Percentiles rank a stretch among this genome's conserved stretches.
phyloP scores from a whole-genome alignment of 768 basidiomycete species.

The Suillus decipiens region DNA sequence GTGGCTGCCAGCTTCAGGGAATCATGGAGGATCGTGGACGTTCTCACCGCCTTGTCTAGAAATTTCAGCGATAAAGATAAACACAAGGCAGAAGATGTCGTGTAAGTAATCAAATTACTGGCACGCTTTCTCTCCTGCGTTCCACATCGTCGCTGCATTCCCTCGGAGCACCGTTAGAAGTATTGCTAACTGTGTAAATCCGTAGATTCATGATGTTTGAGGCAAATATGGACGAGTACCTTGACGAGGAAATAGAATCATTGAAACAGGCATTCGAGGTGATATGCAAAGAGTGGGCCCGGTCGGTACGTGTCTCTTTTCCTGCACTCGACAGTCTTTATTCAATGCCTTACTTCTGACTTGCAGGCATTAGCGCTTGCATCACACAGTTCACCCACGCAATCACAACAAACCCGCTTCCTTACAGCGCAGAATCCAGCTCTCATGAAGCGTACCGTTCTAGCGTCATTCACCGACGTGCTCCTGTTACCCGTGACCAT shows the following conservation, averaged over 20 bases:
- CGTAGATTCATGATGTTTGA: conserved; percentile 93
- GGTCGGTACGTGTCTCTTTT: conserved; percentile 47
- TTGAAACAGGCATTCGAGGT: conserved; percentile 72
- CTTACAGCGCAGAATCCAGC: conserved; percentile 86
- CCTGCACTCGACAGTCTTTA: conserved; percentile 3
- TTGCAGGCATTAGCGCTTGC: conserved; percentile 4
- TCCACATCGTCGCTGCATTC: conserved; percentile 11
- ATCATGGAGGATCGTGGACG: conserved; percentile 83
- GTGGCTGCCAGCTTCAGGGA: conserved; percentile 90
- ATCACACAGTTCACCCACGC: conserved; percentile 6
- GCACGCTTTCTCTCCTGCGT: conserved; percentile 15
- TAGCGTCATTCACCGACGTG: conserved; percentile 88
- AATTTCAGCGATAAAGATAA: conserved; percentile 9
- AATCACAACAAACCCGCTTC: conserved; percentile 55
- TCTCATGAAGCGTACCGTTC: conserved; percentile 86
- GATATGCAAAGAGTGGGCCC: conserved; percentile 82
- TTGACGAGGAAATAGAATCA: conserved; percentile 89
- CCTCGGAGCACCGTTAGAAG: conserved; percentile 1
- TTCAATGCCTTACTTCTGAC: not conserved
- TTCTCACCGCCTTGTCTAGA: conserved; percentile 58
- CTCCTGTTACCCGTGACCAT: conserved; percentile 94
- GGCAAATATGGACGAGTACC: conserved; percentile 95
- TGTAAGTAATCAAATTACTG: conserved; percentile 50
- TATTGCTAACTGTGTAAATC: conserved; percentile 6
- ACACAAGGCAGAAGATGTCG: conserved; percentile 68